Conservation (phyloP, 2,329 filamentous ascomycete genomes). For the Verticillium dahliae region DNA sequence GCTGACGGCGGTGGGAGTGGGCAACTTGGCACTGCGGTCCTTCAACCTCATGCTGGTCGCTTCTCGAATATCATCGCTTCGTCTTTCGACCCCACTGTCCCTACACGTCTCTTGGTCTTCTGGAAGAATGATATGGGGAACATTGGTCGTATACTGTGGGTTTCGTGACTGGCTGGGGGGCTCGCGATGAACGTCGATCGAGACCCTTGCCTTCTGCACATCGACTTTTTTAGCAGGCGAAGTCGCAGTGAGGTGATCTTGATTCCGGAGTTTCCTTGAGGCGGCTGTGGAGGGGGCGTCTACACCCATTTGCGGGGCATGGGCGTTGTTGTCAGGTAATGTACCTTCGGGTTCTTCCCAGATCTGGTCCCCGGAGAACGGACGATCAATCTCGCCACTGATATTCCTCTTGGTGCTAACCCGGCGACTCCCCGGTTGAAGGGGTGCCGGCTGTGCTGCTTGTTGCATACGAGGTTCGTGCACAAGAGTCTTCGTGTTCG, state of each 20-base stretch:
- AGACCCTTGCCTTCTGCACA: constrained; percentile 17
- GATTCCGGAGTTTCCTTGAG: constrained; percentile 58
- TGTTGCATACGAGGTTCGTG: background rate
- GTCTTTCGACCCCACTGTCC: constrained; percentile 62
- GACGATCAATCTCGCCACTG: constrained; percentile 59
- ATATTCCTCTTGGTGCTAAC: constrained; percentile 64
- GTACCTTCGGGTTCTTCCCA: constrained; percentile 74
- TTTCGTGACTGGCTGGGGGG: constrained; percentile 78
- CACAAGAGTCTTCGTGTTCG: background rate
- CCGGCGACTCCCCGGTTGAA: constrained; percentile 32
- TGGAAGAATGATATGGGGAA: constrained; percentile 30
- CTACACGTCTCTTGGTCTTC: constrained; percentile 13
- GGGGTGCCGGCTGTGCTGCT: background rate
- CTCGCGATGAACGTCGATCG: constrained; percentile 75
- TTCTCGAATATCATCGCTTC: constrained; percentile 79
- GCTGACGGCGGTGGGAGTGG: constrained; percentile 85
- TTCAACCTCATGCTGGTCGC: constrained; percentile 85
- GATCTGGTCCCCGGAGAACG: constrained; percentile 73
- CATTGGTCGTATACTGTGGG: constrained; percentile 70
- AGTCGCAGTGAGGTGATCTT: constrained; percentile 40
- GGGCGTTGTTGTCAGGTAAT: constrained; percentile 14
- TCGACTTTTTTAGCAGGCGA: constrained; percentile 31
- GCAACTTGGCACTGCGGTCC: constrained; percentile 80
- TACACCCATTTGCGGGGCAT: background rate
- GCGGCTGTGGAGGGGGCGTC: constrained; percentile 26